Evolutionary conservation across 139 green algal genomes (phyloP).

Genomic region (Yamagishiella unicocca): DNA sequence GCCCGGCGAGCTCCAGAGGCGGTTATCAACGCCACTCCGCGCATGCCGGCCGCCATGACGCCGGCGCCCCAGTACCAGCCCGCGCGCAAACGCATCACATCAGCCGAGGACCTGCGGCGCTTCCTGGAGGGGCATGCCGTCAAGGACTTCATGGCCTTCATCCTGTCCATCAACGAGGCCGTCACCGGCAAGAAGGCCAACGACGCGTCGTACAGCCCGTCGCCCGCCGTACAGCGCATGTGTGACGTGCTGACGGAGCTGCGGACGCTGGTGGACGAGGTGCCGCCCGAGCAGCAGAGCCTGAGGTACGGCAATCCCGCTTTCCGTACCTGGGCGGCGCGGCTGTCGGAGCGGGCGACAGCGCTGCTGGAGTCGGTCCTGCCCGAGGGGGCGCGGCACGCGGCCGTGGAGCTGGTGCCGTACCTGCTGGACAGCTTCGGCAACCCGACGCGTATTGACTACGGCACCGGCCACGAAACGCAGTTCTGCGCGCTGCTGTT

Average conservation of each 20-base stretch:
- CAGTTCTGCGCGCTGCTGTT: conserved; percentile 93
- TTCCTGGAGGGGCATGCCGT: conserved; percentile 73
- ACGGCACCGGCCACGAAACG: conserved; percentile 97
- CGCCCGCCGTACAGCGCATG: conserved; percentile 34
- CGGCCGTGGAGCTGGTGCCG: conserved; percentile 80
- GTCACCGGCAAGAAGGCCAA: conserved; percentile 30
- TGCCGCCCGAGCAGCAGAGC: conserved; percentile 82
- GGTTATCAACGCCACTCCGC: neutral
- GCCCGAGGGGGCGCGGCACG: conserved; percentile 20
- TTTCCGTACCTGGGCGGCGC: conserved; percentile 82
- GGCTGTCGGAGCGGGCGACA: conserved; percentile 60
- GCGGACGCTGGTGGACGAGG: conserved; percentile 80
- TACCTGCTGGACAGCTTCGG: conserved; percentile 95
- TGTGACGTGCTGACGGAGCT: conserved; percentile 73
- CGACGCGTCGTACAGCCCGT: conserved; percentile 2
- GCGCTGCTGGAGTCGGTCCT: conserved; percentile 67
- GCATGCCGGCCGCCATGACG: neutral
- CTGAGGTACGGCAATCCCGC: conserved; percentile 95
- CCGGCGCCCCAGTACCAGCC: neutral
- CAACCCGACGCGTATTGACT: conserved; percentile 95
- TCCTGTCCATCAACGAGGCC: conserved; percentile 85
- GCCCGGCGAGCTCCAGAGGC: neutral
- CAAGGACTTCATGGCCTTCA: conserved; percentile 85
- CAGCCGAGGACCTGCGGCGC: conserved; percentile 50
- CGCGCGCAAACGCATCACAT: conserved; percentile 54